Conservation (phyloP, 495 filamentous ascomycete genomes). For the Tuber umbilicatum region DNA sequence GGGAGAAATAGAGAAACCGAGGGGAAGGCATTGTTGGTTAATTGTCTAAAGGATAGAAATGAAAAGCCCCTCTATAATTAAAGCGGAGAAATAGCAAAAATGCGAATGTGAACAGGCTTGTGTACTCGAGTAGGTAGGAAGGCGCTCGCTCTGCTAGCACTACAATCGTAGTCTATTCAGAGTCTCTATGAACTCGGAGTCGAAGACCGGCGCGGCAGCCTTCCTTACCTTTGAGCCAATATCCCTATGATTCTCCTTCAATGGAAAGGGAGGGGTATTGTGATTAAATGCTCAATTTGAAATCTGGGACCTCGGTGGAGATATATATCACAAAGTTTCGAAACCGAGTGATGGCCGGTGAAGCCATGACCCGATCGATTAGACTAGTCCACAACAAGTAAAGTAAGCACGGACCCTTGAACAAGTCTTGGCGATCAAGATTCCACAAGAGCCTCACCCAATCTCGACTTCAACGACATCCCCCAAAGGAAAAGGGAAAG, state of each 20-base stretch:
- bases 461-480: slow-evolving; percentile 27
- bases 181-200: background rate
- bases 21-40: background rate
- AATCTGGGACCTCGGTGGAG: background rate
- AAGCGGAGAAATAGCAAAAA: background rate
- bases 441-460: slow-evolving; percentile 31
- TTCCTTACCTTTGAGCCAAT: slow-evolving; percentile 53
- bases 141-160: background rate
- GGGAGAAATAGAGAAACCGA: background rate
- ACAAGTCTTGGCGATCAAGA: background rate
- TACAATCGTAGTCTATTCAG: background rate
- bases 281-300: no score
- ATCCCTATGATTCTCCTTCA: slow-evolving; percentile 62
- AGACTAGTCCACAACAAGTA: background rate
- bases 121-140: background rate
- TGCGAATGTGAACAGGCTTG: background rate
- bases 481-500: background rate
- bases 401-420: background rate
- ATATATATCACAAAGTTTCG: background rate
- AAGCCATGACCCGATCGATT: background rate
- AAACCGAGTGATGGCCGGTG: background rate
- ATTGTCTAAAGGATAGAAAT: background rate
- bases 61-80: background rate
- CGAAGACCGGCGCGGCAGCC: background rate
- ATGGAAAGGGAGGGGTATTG: no score